Conservation (phyloP, 306 rosid species). For the Quercus mongolica region DNA sequence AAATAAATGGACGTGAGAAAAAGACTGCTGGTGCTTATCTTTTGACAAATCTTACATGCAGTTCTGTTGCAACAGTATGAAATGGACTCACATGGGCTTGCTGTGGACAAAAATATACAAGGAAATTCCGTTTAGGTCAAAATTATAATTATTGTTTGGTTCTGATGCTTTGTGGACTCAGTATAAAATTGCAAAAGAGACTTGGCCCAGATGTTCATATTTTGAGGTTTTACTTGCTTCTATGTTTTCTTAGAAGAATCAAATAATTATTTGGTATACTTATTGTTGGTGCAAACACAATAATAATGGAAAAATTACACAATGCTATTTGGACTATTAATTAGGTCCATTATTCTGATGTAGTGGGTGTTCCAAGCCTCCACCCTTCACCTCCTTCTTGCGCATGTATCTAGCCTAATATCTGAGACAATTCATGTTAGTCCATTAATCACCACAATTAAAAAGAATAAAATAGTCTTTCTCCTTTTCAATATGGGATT, state of each 20-base stretch:
- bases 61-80: background rate
- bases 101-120: background rate
- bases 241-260: background rate
- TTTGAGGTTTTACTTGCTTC: background rate
- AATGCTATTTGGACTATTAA: no score
- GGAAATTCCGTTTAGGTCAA: background rate
- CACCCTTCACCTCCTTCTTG: no score
- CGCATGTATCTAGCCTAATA: no score
- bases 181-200: background rate
- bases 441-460: no score
- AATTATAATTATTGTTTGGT: background rate
- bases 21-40: background rate
- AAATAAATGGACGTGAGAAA: background rate
- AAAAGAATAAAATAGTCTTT: no score
- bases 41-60: background rate
- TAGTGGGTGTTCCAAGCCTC: no score
- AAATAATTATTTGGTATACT: background rate
- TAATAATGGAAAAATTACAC: no score
- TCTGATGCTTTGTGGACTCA: background rate
- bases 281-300: no score
- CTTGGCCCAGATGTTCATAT: background rate
- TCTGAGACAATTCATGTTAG: no score
- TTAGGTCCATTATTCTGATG: no score
- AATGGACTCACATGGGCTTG: background rate
- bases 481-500: no score